These are phyloP conservation scores for Artemisia annua DNA, from an alignment of 129 eudicot species.

Conservation along the genomic window DNA sequence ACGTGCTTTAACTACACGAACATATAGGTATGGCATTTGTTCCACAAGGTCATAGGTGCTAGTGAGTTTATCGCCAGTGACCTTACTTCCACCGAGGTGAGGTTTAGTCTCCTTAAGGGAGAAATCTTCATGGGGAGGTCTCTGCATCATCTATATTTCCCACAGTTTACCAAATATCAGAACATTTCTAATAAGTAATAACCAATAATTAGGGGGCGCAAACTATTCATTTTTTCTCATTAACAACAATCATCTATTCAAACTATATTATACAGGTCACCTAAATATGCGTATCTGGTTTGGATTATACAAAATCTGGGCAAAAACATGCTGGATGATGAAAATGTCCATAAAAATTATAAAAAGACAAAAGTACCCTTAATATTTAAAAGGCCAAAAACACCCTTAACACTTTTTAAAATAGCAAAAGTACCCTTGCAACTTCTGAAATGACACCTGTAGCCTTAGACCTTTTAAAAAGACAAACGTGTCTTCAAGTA, in stretches of 20 bases:
- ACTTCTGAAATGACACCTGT: no score
- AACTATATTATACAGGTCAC: not conserved
- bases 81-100: slow-evolving; percentile 16
- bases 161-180: slow-evolving; percentile 1
- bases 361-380: not conserved
- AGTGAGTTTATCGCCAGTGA: slow-evolving; percentile 22
- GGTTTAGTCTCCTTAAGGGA: slow-evolving; percentile 27
- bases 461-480: no score
- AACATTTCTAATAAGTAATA: not conserved
- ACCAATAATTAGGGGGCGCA: no score
- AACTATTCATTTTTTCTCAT: no score
- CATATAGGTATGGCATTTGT: slow-evolving; percentile 21
- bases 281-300: not conserved
- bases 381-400: not conserved
- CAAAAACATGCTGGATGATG: not conserved
- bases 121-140: slow-evolving; percentile 16
- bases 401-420: not conserved
- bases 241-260: not conserved
- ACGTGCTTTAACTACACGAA: slow-evolving; percentile 19
- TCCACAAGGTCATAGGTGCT: slow-evolving; percentile 25
- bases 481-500: no score
- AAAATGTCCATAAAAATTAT: not conserved
- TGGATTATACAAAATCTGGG: not conserved
- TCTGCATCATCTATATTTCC: slow-evolving; percentile 19
- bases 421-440: not conserved